Evolutionary conservation across 2,329 filamentous ascomycete genomes (phyloP).

Genomic region (Cadophora sp.): DNA sequence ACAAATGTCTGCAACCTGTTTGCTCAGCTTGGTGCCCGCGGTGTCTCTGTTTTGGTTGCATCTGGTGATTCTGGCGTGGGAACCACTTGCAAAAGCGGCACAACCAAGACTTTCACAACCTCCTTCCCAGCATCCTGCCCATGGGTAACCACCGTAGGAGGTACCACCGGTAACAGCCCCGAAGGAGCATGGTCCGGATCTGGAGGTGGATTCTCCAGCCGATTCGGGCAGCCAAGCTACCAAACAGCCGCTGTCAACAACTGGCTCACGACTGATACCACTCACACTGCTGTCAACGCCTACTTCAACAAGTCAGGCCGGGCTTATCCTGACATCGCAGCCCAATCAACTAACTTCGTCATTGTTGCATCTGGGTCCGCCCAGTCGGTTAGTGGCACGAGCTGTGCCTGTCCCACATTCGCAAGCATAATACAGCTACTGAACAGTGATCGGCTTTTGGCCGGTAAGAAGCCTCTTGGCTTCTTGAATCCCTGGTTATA

Average conservation of each 20-base stretch:
- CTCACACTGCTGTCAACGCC: conserved; percentile 51
- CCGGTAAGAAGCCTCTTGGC: conserved; percentile 53
- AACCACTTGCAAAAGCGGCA: conserved; percentile 37
- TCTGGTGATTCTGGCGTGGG: conserved; percentile 57
- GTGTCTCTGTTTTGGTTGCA: conserved; percentile 56
- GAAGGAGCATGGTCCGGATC: conserved; percentile 43
- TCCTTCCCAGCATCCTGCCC: conserved; percentile 58
- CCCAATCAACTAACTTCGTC: conserved; percentile 63
- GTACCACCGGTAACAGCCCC: conserved; percentile 40
- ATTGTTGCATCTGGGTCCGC: conserved; percentile 46
- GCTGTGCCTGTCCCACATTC: conserved; percentile 62
- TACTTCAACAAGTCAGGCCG: conserved; percentile 56
- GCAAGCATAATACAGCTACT: conserved; percentile 65
- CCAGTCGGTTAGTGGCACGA: conserved; percentile 55
- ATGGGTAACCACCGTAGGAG: conserved; percentile 57
- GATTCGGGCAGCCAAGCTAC: conserved; percentile 52
- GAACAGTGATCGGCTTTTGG: conserved; percentile 64
- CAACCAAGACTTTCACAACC: conserved; percentile 55
- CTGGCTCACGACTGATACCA: conserved; percentile 56
- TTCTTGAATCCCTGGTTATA: conserved; percentile 56
- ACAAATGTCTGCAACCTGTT: conserved; percentile 58
- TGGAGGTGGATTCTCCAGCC: conserved; percentile 52
- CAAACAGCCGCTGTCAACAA: conserved; percentile 50
- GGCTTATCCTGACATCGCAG: conserved; percentile 59
- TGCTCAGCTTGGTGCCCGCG: conserved; percentile 59